Evolutionary conservation across 441 rosid species (phyloP).

Genomic region (Lepidium campestre): DNA sequence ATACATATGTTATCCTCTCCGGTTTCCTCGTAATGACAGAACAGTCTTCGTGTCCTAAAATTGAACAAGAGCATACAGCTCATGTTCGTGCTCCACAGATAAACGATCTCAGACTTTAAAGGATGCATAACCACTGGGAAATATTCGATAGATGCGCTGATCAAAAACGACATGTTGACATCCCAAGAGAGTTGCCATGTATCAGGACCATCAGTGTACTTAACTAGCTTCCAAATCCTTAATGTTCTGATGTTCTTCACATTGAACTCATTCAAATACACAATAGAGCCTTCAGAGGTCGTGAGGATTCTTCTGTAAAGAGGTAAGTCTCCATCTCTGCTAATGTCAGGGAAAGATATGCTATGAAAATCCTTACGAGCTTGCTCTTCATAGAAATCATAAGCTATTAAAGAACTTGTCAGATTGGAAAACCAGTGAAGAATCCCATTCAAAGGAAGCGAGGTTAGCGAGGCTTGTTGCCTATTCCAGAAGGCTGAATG

Average conservation of each 20-base stretch:
- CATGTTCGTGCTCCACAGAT: not conserved
- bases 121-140: conserved; percentile 23
- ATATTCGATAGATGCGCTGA: not conserved
- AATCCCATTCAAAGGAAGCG: conserved; percentile 6
- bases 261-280: conserved; percentile 5
- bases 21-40: not conserved
- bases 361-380: not conserved
- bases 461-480: no score
- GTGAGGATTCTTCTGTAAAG: conserved; percentile 5
- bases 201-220: not conserved
- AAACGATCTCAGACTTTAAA: conserved; percentile 5
- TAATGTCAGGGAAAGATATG: not conserved
- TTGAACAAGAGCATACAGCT: not conserved
- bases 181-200: conserved; percentile 15
- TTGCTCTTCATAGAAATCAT: conserved; percentile 4
- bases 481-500: not conserved
- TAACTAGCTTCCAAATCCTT: conserved; percentile 19
- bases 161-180: not conserved
- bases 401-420: not conserved
- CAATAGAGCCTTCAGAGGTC: conserved; percentile 6
- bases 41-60: conserved; percentile 12
- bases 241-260: not conserved
- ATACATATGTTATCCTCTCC: not conserved
- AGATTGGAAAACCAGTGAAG: conserved; percentile 18
- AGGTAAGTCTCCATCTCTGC: not conserved